phyloP scores from a whole-genome alignment of 202 grass and related monocot genomes.

The Dendrocalamus latiflorus region DNA sequence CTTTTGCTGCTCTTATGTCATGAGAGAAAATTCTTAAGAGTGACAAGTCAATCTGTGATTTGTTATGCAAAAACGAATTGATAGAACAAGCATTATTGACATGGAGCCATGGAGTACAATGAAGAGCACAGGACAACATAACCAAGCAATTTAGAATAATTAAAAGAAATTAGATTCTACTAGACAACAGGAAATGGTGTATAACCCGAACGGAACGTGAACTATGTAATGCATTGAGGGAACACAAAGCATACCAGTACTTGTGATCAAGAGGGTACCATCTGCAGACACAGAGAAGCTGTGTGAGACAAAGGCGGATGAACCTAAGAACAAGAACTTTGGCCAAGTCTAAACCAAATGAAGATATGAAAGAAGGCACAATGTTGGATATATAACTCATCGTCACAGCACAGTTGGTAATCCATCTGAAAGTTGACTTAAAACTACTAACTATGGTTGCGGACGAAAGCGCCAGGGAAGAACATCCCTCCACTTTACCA shows the following conservation, averaged over 20 bases:
- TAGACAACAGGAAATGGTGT: not conserved
- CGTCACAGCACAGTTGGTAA: not conserved
- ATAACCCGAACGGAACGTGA: not conserved
- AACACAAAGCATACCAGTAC: slow-evolving; percentile 45
- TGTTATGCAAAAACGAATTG: not conserved
- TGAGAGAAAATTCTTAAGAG: not conserved
- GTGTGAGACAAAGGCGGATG: slow-evolving; percentile 15
- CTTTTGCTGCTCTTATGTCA: not conserved
- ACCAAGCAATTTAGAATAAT: not conserved
- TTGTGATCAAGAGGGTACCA: slow-evolving; percentile 62
- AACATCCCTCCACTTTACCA: not conserved
- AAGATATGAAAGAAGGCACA: not conserved
- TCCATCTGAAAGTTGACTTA: not conserved
- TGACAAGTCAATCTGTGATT: not conserved
- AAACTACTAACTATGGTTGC: not conserved
- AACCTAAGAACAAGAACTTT: slow-evolving; percentile 14
- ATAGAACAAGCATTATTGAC: not conserved
- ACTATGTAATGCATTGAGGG: not conserved
- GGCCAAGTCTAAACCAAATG: not conserved
- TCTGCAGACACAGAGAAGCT: slow-evolving; percentile 49
- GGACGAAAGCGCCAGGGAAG: not conserved
- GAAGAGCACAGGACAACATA: not conserved
- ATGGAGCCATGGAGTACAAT: not conserved
- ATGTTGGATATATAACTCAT: not conserved
- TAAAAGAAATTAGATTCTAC: not conserved